These are phyloP conservation scores for Phyllosticta citrichinensis DNA, from an alignment of 2,329 filamentous ascomycete genomes.

Conservation along the genomic window DNA sequence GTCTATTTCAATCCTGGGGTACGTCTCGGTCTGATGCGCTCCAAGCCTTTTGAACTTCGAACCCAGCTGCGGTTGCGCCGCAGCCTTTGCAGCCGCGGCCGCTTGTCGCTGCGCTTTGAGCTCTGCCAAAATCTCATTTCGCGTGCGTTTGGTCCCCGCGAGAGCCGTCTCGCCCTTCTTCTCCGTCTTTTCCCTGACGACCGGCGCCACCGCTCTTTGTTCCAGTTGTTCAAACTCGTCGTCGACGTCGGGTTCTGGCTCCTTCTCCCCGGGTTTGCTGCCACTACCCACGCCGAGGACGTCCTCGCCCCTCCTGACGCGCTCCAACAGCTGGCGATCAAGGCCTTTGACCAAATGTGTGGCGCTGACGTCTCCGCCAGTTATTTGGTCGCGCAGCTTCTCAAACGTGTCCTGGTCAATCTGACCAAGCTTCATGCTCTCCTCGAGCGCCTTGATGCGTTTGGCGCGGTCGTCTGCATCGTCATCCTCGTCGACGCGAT, in stretches of 20 bases:
- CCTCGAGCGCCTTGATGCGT: conserved; percentile 68
- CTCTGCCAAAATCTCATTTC: conserved; percentile 51
- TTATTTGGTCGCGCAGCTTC: conserved; percentile 61
- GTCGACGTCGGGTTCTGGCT: conserved; percentile 28
- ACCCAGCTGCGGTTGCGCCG: conserved; percentile 40
- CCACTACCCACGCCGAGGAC: conserved; percentile 30
- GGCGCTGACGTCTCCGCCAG: conserved; percentile 68
- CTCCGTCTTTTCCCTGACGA: conserved; percentile 48
- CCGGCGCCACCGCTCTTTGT: conserved; percentile 58
- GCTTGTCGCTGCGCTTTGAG: conserved; percentile 45
- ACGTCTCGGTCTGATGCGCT: conserved; percentile 35
- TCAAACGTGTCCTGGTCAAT: conserved; percentile 75
- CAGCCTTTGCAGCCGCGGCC: conserved; percentile 33
- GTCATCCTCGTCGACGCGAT: conserved; percentile 44
- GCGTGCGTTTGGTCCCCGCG: conserved; percentile 41
- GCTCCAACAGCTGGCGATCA: conserved; percentile 70
- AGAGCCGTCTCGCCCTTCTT: conserved; percentile 45
- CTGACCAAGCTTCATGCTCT: conserved; percentile 71
- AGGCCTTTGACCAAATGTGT: conserved; percentile 89
- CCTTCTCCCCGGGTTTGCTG: conserved; percentile 25
- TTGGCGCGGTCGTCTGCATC: conserved; percentile 48
- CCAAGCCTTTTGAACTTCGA: conserved; percentile 46
- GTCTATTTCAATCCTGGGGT: conserved; percentile 46
- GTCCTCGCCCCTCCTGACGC: conserved; percentile 57
- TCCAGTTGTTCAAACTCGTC: conserved; percentile 44